Percentiles rank a stretch among this genome's conserved stretches.
These are phyloP conservation scores for Capronia americana DNA, from an alignment of 2,329 filamentous ascomycete species.

Conservation along the genomic window DNA sequence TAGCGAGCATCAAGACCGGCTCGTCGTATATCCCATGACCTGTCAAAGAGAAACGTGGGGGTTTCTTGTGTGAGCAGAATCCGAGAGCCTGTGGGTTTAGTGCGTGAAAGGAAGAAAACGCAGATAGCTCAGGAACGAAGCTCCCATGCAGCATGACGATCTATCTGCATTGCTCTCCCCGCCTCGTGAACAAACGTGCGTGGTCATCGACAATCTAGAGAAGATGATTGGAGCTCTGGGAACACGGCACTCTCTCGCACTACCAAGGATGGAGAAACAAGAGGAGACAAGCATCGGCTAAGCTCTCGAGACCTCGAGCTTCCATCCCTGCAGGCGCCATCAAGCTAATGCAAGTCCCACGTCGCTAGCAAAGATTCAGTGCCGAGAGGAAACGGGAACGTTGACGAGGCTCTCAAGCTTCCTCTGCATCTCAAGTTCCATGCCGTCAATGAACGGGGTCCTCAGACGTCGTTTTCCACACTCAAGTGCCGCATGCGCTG, in stretches of 20 bases:
- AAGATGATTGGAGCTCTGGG: conserved; percentile 9
- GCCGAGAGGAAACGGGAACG: not conserved
- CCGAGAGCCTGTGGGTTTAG: not conserved
- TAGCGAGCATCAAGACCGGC: not conserved
- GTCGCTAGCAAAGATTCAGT: not conserved
- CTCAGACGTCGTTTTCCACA: not conserved
- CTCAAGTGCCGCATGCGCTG: not conserved
- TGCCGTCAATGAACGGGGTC: not conserved
- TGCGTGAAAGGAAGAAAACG: conserved; percentile 10
- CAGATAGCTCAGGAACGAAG: conserved; percentile 10
- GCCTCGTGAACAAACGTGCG: conserved; percentile 5
- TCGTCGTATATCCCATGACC: not conserved
- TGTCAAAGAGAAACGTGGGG: conserved; percentile 27
- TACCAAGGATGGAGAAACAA: not conserved
- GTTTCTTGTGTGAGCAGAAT: conserved; percentile 8
- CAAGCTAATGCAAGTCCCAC: conserved; percentile 9
- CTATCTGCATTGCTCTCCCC: not conserved
- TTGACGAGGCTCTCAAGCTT: conserved; percentile 1
- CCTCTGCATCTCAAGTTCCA: not conserved
- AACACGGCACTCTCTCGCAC: not conserved
- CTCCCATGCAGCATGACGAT: conserved; percentile 17
- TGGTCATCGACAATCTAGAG: conserved; percentile 9
- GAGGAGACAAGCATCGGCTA: conserved; percentile 15
- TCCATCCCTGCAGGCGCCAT: not conserved
- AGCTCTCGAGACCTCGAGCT: conserved; percentile 9